These are phyloP conservation scores for Saccharomycopsis guyanensis DNA, from an alignment of 805 yeast species.

Conservation along the genomic window DNA sequence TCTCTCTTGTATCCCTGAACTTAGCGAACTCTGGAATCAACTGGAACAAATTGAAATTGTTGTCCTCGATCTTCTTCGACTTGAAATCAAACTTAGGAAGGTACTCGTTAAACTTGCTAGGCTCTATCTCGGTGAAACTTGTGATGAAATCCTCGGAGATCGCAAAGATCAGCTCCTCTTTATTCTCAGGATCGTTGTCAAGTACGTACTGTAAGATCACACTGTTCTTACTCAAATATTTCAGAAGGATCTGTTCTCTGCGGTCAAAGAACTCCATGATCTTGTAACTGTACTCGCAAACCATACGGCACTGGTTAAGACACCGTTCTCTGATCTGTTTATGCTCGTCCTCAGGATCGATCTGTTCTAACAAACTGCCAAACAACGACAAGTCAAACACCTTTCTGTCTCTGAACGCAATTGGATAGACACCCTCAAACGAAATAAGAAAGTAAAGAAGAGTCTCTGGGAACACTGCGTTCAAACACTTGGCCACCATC, in stretches of 20 bases:
- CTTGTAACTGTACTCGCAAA: conserved; percentile 6
- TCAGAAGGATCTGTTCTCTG: conserved; percentile 4
- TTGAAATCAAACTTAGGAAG: conserved; percentile 2
- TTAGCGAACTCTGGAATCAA: conserved; percentile 4
- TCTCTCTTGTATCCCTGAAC: conserved; percentile 3
- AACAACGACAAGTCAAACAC: conserved; percentile 2
- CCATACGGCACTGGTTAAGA: not conserved
- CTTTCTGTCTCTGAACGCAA: not conserved
- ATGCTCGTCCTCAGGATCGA: not conserved
- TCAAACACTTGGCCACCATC: conserved; percentile 3
- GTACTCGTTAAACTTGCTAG: not conserved
- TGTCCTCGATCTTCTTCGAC: conserved; percentile 3
- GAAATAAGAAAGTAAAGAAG: not conserved
- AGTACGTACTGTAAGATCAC: conserved; percentile 5
- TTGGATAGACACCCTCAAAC: conserved; percentile 14
- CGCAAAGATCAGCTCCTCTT: not conserved
- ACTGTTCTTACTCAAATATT: conserved; percentile 3
- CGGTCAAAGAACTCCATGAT: conserved; percentile 8
- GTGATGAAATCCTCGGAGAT: not conserved
- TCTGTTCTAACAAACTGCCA: not conserved
- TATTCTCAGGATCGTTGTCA: not conserved
- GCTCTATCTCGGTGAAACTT: not conserved
- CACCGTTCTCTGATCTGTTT: not conserved
- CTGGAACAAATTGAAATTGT: conserved; percentile 10
- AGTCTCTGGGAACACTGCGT: conserved; percentile 10